Evolutionary conservation across 169 alveolate genomes (phyloP).

Genomic region (Plasmodium falciparum): DNA sequence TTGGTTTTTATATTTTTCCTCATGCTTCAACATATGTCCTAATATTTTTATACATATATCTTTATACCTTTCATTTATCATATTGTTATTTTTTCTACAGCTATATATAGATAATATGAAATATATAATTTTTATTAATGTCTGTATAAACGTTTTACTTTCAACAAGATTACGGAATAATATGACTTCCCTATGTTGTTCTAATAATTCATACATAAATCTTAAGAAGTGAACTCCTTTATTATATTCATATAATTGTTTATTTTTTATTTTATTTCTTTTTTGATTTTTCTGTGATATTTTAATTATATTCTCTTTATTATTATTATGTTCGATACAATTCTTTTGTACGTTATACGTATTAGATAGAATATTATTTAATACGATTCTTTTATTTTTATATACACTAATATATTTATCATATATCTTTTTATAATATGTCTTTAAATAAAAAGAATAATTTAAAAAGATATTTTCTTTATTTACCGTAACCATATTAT

Average conservation of each 20-base stretch:
- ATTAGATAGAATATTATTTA: background rate
- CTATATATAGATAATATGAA: conserved; percentile 23
- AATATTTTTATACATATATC: background rate
- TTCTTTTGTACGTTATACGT: background rate
- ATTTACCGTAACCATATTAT: background rate
- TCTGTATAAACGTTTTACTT: background rate
- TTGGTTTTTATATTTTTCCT: too few relatives aligned
- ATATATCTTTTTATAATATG: conserved; percentile 5
- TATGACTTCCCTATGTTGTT: background rate
- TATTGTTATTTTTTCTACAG: background rate
- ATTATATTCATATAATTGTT: background rate
- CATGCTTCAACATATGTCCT: background rate
- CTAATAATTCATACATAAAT: background rate
- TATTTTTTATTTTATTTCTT: background rate
- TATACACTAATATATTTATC: background rate
- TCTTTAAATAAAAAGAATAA: conserved; percentile 5
- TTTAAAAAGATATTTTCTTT: background rate
- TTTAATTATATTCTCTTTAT: background rate
- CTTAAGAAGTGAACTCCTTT: conserved; percentile 44
- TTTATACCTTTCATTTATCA: conserved; percentile 14
- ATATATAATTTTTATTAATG: conserved; percentile 15
- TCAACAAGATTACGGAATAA: background rate
- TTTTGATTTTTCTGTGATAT: background rate
- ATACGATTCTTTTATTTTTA: background rate
- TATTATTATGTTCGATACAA: background rate